Percentiles rank a stretch among this genome's conserved stretches.
These are phyloP conservation scores for Mucor velutinosus DNA, from an alignment of 371 early-diverging fungal genomes.

Conservation along the genomic window DNA sequence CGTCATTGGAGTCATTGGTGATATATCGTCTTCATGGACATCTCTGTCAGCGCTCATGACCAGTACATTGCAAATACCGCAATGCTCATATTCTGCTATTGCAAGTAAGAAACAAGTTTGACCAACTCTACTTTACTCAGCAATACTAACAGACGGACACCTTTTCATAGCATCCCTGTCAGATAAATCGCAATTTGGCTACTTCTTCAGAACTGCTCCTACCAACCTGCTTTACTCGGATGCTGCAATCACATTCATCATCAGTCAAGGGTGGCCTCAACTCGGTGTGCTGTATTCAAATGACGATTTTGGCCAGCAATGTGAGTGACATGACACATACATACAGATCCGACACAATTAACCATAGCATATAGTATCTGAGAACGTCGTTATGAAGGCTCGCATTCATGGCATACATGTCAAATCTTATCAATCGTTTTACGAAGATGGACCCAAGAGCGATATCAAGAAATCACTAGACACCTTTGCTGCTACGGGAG, in stretches of 20 bases:
- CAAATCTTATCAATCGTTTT: constrained; percentile 49
- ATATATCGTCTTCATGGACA: constrained; percentile 63
- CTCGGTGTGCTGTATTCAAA: constrained; percentile 58
- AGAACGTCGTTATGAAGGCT: constrained; percentile 47
- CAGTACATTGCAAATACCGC: constrained; percentile 62
- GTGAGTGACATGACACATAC: constrained; percentile 22
- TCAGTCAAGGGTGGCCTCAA: constrained; percentile 56
- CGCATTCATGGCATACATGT: constrained; percentile 41
- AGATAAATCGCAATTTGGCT: constrained; percentile 57
- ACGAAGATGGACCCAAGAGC: constrained; percentile 46
- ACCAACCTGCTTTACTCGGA: constrained; percentile 56
- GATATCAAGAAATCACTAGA: constrained; percentile 47
- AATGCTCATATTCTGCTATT: constrained; percentile 63
- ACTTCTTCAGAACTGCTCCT: constrained; percentile 61
- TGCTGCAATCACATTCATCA: constrained; percentile 56
- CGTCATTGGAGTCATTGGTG: constrained; percentile 59
- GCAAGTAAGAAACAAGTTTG: constrained; percentile 36
- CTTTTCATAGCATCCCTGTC: constrained; percentile 50
- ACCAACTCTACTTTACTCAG: background rate
- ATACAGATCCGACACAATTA: background rate
- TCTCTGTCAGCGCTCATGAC: constrained; percentile 60
- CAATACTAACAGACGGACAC: background rate
- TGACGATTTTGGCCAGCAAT: constrained; percentile 55
- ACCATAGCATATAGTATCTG: constrained; percentile 41
- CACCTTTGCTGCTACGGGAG: constrained; percentile 42